These are phyloP conservation scores for Candida frijolesensis DNA, from an alignment of 1,139 yeast species.

Conservation along the genomic window DNA sequence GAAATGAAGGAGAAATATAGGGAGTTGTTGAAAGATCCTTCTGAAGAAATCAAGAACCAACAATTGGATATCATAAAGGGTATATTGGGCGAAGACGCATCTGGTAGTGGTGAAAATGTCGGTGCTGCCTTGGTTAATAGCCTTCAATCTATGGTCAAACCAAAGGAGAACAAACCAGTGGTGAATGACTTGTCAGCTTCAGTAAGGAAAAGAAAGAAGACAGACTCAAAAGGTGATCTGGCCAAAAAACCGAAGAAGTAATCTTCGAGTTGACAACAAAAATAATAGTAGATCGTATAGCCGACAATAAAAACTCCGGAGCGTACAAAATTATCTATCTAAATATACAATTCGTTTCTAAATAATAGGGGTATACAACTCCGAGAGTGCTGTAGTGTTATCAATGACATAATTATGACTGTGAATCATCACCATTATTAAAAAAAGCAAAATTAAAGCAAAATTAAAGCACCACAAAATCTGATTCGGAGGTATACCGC, in stretches of 20 bases:
- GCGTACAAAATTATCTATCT: neutral
- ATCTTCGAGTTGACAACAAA: neutral
- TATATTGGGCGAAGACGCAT: constrained; percentile 55
- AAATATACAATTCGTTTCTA: neutral
- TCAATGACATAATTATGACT: constrained; percentile 2
- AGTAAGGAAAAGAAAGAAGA: constrained; percentile 36
- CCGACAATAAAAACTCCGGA: neutral
- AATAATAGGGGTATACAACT: neutral
- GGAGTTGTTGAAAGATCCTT: constrained; percentile 58
- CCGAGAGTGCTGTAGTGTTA: neutral
- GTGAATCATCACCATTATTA: neutral
- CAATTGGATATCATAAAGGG: constrained; percentile 64
- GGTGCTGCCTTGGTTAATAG: constrained; percentile 12
- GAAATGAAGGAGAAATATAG: constrained; percentile 55
- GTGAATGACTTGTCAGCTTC: constrained; percentile 40
- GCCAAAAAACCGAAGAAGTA: constrained; percentile 10
- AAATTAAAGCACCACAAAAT: neutral
- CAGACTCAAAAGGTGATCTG: constrained; percentile 14
- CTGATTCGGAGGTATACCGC: neutral
- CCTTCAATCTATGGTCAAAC: constrained; percentile 17
- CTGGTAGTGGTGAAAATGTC: constrained; percentile 11
- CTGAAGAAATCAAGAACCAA: constrained; percentile 52
- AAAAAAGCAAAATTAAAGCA: no score
- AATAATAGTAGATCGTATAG: neutral
- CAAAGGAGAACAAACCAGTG: constrained; percentile 14